These are phyloP conservation scores for Cardamine chenopodiifolia DNA, from an alignment of 345 rosid species.

Conservation along the genomic window DNA sequence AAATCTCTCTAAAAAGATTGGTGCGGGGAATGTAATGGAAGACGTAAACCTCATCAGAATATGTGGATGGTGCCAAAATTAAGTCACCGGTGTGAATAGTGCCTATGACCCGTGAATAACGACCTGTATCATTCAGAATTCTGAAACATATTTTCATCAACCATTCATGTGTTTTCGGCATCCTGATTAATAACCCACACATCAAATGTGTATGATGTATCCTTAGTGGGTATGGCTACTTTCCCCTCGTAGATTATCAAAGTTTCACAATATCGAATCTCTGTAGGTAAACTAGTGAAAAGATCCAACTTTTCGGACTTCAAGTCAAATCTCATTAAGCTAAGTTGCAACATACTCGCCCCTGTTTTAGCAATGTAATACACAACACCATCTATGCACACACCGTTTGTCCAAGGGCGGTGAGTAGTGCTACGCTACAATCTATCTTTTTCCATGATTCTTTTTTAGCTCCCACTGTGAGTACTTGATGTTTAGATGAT, in stretches of 20 bases:
- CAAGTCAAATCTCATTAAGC: constrained; percentile 12
- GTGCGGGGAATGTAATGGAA: not conserved
- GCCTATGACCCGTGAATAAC: not conserved
- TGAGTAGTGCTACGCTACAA: not conserved
- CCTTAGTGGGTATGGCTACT: not conserved
- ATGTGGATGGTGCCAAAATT: not conserved
- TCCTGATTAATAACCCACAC: constrained; percentile 24
- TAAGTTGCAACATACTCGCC: not conserved
- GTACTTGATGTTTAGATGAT: constrained; percentile 15
- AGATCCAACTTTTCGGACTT: constrained; percentile 10
- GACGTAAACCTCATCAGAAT: not conserved
- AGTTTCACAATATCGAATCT: not conserved
- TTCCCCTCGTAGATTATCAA: constrained; percentile 16
- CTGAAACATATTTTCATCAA: not conserved
- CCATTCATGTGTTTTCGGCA: not conserved
- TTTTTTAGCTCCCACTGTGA: not conserved
- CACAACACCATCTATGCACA: constrained; percentile 26
- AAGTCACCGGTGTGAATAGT: not conserved
- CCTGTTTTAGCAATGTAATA: constrained; percentile 1
- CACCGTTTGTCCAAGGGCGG: not conserved
- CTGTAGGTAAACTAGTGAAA: not conserved
- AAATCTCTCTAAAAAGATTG: not conserved
- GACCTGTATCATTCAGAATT: too few relatives aligned
- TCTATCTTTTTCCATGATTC: not conserved
- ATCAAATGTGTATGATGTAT: not conserved